Evolutionary conservation across 257 asterid genomes (phyloP).

Genomic region (Solanum tacnaense): DNA sequence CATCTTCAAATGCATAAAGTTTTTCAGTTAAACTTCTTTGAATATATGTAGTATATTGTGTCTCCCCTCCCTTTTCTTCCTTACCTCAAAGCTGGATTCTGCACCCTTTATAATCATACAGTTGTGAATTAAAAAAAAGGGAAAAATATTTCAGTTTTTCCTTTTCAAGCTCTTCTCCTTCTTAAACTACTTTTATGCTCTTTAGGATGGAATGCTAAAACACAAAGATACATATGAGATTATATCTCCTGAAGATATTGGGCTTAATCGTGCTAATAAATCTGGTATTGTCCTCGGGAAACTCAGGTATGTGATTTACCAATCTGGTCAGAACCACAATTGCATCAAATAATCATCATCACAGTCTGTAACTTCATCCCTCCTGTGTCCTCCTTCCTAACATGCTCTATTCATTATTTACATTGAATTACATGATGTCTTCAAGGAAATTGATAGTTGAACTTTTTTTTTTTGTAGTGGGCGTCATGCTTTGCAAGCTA

Average conservation of each 20-base stretch:
- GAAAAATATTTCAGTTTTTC: not conserved
- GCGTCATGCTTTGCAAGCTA: constrained; percentile 91
- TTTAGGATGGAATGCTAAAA: constrained; percentile 96
- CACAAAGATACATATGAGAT: constrained; percentile 85
- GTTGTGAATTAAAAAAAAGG: not conserved
- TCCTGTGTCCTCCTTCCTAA: not conserved
- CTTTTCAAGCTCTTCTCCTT: not conserved
- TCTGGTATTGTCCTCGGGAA: constrained; percentile 97
- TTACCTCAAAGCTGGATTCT: not conserved
- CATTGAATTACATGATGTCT: not conserved
- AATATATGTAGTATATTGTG: not conserved
- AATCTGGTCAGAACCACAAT: not conserved
- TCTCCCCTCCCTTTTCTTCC: not conserved
- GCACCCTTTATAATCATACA: not conserved
- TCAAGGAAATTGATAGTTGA: not conserved
- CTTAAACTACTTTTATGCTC: not conserved
- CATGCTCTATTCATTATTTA: not conserved
- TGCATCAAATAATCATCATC: not conserved
- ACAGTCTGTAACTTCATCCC: not conserved
- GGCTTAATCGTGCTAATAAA: constrained; percentile 75
- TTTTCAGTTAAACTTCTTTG: not conserved
- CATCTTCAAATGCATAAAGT: not conserved
- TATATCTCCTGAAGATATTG: constrained; percentile 92
- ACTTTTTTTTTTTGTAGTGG: constrained; percentile 49
- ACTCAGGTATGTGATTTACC: constrained; percentile 55